Evolutionary conservation across 2,329 filamentous ascomycete genomes (phyloP), one percentile per base, ranked within the genome.

Genomic region (Penicillium sp.): DNA sequence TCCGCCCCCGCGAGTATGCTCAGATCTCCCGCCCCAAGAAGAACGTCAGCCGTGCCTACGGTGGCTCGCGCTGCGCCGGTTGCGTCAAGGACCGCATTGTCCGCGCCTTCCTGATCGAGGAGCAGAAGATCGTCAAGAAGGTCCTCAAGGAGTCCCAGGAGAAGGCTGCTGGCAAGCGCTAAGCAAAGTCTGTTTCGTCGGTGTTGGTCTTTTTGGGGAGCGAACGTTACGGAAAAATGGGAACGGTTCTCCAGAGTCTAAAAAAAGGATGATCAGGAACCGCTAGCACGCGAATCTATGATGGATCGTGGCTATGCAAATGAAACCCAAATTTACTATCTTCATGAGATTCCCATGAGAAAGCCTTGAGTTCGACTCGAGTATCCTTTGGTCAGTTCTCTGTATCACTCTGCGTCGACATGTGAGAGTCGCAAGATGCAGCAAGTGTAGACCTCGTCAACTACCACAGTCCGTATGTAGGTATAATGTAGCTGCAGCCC

Each of bases 41-140:
- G 89, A 95, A 89, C 68, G 93, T 98, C 74, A 88, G 93, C 80
- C 89, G 93, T 69, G 90, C 93, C 69, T 98, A 98, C 75, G 90
- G 93, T 75, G 93, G 93, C 71, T 96, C 90, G 69, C 88, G 93
- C 83, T 98, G 93, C 81, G 89, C 87, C 72, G 93, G 89, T 82
- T 98, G 93, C 77, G 93, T 98, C 65, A 90, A 91, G 76, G 93
- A 98, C 81, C 87, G 93, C 67, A 88, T 98, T 65, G 89, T 96
- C 65, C 89, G 93, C 66, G 93, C 93, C 59, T 98, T 98, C 86
- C 79, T 98, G 74, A 97, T 98, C 63, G 94, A 98, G 82, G 93
- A 98, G 85, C 93, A 98, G 83, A 98, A 98, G 88, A 97, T 98
- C 68, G 93, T 98, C 77, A 98, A 98, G 89, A 98, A 98, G 88